Evolutionary conservation across 2,329 filamentous ascomycete genomes (phyloP).

Genomic region (Colletotrichum sp.): DNA sequence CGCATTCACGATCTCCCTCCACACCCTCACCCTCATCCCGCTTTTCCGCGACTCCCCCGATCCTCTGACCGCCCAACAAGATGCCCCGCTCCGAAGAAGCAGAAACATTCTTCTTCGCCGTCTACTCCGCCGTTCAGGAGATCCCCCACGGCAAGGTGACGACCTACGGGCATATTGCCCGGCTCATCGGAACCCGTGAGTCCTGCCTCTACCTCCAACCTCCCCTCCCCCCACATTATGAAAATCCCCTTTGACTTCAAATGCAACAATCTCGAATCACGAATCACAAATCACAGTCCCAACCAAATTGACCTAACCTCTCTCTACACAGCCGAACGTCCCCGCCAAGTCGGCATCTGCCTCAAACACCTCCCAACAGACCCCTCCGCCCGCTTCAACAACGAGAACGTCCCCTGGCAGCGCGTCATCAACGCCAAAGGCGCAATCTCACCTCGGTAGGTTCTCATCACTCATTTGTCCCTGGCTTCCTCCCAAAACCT

Average conservation of each 20-base stretch:
- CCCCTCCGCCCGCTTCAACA: conserved; percentile 64
- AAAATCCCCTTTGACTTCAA: neutral
- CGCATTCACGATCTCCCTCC: neutral
- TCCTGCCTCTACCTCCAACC: conserved; percentile 5
- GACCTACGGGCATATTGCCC: conserved; percentile 83
- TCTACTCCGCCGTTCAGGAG: conserved; percentile 85
- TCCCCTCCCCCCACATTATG: neutral
- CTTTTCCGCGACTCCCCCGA: neutral
- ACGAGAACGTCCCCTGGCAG: conserved; percentile 89
- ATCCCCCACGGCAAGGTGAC: conserved; percentile 86
- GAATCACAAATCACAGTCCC: neutral
- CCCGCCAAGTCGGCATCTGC: conserved; percentile 87
- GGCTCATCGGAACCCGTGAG: conserved; percentile 74
- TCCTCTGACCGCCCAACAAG: neutral
- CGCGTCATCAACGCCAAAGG: conserved; percentile 89
- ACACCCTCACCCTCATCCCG: neutral
- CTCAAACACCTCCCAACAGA: conserved; percentile 81
- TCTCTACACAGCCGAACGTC: conserved; percentile 63
- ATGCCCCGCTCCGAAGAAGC: conserved; percentile 80
- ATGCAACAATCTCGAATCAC: neutral
- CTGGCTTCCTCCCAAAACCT: neutral
- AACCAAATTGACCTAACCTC: neutral
- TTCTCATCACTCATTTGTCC: neutral
- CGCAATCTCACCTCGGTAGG: conserved; percentile 80
- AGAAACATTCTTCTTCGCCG: conserved; percentile 73